A percentile compares a stretch with the other conserved stretches of the same genome.
Conservation (phyloP, 345 rosid genomes). For the Populus tremula region DNA sequence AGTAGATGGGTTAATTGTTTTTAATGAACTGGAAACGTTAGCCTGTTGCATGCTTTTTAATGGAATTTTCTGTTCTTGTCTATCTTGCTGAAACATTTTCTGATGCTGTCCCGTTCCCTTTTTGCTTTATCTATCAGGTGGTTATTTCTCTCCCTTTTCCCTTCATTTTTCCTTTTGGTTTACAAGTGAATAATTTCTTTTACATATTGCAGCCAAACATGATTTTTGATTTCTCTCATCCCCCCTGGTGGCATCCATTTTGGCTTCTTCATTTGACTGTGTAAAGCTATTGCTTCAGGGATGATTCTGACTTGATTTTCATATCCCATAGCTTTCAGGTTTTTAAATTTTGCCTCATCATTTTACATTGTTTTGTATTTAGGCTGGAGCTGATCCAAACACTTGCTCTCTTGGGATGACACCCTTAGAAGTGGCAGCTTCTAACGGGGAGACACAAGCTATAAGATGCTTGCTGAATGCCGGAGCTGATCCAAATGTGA, state of each 20-base stretch:
- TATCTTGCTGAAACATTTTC: no score
- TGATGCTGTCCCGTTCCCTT: no score
- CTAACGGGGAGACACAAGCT: background rate
- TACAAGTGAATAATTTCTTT: no score
- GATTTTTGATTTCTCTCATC: background rate
- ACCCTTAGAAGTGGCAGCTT: background rate
- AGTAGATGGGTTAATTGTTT: no score
- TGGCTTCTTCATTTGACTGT: constrained; percentile 17
- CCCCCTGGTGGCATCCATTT: constrained; percentile 11
- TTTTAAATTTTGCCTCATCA: no score
- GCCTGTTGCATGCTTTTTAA: no score
- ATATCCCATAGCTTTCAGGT: background rate
- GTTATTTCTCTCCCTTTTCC: no score
- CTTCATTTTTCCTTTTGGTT: no score
- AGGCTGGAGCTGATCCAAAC: constrained; percentile 21
- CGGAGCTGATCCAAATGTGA: background rate
- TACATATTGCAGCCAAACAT: constrained; percentile 17
- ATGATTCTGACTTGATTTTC: background rate
- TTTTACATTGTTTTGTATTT: background rate
- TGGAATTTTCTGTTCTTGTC: no score
- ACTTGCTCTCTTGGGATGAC: background rate
- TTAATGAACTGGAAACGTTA: no score
- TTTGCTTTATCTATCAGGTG: no score
- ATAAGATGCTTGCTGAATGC: constrained; percentile 3
- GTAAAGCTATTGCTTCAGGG: constrained; percentile 24